Conservation (phyloP, 176 grass and related monocot species). For the maize (Zea mays) region Zm-B73-REFERENCE-NAM-5.0 NC_050098.1:17312001-17312500, state of each 20-base stretch:
- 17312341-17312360: slow-evolving; percentile 98
- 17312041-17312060: slow-evolving; percentile 18
- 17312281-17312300: background rate
- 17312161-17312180: slow-evolving; percentile 61
- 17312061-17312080: background rate
- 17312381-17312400: slow-evolving; percentile 95
- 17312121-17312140: slow-evolving; percentile 95
- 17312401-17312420: slow-evolving; percentile 15
- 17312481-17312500: slow-evolving; percentile 4
- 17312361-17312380: slow-evolving; percentile 88
- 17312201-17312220: slow-evolving; percentile 4
- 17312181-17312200: slow-evolving; percentile 10
- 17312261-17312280: background rate
- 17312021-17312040: slow-evolving; percentile 46
- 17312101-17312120: slow-evolving; percentile 99
- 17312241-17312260: background rate
- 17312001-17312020: slow-evolving; percentile 90
- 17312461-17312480: background rate
- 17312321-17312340: slow-evolving; percentile 67
- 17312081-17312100: slow-evolving; percentile 78
- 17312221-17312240: background rate
- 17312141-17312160: slow-evolving; percentile 95
- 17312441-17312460: background rate
- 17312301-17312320: background rate
- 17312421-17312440: slow-evolving; percentile 35